Evolutionary conservation across 2,329 filamentous ascomycete species (phyloP), one percentile per base, ranked within the genome.

Genomic region (Hyphodiscus sp.): DNA sequence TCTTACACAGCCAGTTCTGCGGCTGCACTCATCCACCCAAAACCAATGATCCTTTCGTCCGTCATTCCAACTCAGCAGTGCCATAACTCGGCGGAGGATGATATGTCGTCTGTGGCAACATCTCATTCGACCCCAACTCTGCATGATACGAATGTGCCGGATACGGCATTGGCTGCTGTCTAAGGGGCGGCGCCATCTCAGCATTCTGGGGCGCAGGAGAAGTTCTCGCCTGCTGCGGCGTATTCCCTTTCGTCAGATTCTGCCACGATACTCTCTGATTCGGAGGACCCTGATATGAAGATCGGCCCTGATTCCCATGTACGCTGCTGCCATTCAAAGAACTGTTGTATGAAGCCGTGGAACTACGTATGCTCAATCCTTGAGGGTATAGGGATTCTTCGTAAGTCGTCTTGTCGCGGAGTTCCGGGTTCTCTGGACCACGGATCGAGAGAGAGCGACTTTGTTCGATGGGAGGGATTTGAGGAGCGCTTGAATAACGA

Each of bases 381-480:
- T 49, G 44, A 10, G 58, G 54, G 42, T 56, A 56, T 8, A 54
- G 43, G 13, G 51, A 51, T 15, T 18, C 19, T 13, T 54, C 52
- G 11, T 55, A 23, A 19, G 41, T 47, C 13, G 23, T 33, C 20
- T 29, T 48, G 2, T 52, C 46, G 41, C 41, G 46, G 20, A 43
- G 43, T 10, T 26, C 45, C 8, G 38, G 20, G 26, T 50, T 46
- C 13, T n/a, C 45, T 45, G 38, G 47, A 43, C 46, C 29, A 8
- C 26, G 45, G 23, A 16, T 15, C 19, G 46, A 30, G 43, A 43
- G 44, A 7, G 43, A 23, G 11, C 10, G 41, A 29, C 45, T 29
- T 41, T 45, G 18, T 41, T 45, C 15, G 41, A 38, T 38, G 46
- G 19, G 49, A 23, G 47, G 29, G 29, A 38, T 51, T 48, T 47